Base-by-base conservation (phyloP, 1,284 basidiomycete genomes). In the Heterobasidion parviporum region DNA sequence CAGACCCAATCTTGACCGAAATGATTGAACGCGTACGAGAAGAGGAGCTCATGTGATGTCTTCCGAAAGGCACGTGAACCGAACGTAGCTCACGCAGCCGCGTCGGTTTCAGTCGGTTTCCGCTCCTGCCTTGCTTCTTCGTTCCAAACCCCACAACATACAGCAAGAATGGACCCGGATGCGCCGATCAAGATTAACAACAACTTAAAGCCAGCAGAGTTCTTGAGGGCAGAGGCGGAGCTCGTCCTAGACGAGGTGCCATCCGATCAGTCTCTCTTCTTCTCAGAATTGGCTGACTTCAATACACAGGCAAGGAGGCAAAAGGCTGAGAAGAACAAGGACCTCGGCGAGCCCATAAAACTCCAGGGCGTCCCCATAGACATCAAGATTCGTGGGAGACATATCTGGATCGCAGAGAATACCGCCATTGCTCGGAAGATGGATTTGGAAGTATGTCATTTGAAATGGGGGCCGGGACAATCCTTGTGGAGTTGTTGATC, bases 381-480 rank as follows among this genome's bases (percentile, higher is more conserved):
- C 43, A 72, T 96, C 5, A 70, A 82, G 33, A 70, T 97, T 43
- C 72, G 77, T 36, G 85, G 76, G 4, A 77, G 80, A 34, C 71
- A 81, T 26, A 90, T 82, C 0, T 97, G 89, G 88, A 83, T 92
- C 50, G 93, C 89, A 18, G 93, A 94, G 68, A 94, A 87, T 64
- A 89, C 89, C 0, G 82, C 85, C 59, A 78, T 87, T 10, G 79
- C 84, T 9, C 79, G 87, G 52, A 84, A 85, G 62, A 65, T 94
- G 36, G 82, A 92, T 64, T 70, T 96, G 26, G 79, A 89, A 75
- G 94, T 92, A 64, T 57, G 9, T 35, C 5, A 16, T 34, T 8
- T 20, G 36, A 16, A 35, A 52, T 26, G 26, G 5, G 4, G 26
- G 26, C 4, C 26, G 1, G 26, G 26, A 3, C 26, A 26, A 26